phyloP scores from a whole-genome alignment of 2,329 filamentous ascomycete species.

The Passalora sequoiae region DNA sequence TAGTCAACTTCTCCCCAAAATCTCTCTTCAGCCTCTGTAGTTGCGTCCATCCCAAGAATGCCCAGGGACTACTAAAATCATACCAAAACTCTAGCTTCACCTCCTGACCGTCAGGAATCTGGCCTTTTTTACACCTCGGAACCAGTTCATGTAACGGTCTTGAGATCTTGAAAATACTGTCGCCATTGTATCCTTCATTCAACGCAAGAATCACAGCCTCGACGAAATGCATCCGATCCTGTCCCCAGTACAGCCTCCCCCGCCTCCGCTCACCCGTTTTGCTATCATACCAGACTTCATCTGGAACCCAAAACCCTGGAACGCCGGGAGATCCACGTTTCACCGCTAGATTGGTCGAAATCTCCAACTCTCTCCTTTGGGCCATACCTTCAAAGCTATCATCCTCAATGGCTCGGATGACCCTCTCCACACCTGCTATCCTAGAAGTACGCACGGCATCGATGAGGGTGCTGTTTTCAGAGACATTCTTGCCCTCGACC shows the following conservation, averaged over 20 bases:
- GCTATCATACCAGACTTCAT: slow-evolving; percentile 18
- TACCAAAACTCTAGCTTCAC: slow-evolving; percentile 25
- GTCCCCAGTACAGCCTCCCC: slow-evolving; percentile 24
- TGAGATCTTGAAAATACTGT: slow-evolving; percentile 7
- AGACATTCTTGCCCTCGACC: slow-evolving; percentile 18
- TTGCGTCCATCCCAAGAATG: slow-evolving; percentile 22
- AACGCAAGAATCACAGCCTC: slow-evolving; percentile 17
- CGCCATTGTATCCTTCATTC: slow-evolving; percentile 13
- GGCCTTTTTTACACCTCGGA: slow-evolving; percentile 6
- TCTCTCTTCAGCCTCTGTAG: slow-evolving; percentile 14
- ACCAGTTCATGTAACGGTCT: slow-evolving; percentile 11
- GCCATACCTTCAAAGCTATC: slow-evolving; percentile 17
- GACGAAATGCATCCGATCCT: slow-evolving; percentile 24
- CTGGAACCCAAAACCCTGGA: slow-evolving; percentile 20
- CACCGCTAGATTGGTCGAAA: slow-evolving; percentile 19
- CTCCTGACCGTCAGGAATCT: slow-evolving; percentile 11
- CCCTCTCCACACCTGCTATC: neutral
- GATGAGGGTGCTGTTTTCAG: slow-evolving; percentile 10
- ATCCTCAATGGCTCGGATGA: slow-evolving; percentile 16
- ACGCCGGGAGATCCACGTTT: slow-evolving; percentile 21
- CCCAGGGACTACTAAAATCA: slow-evolving; percentile 24
- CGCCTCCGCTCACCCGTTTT: slow-evolving; percentile 6
- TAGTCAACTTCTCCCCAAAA: slow-evolving; percentile 16
- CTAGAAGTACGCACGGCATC: slow-evolving; percentile 13
- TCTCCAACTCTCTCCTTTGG: slow-evolving; percentile 15